A percentile compares a stretch with the other conserved stretches of the same genome.
phyloP scores from a whole-genome alignment of 2,329 filamentous ascomycete species.

The Parascedosporium putredinis region DNA sequence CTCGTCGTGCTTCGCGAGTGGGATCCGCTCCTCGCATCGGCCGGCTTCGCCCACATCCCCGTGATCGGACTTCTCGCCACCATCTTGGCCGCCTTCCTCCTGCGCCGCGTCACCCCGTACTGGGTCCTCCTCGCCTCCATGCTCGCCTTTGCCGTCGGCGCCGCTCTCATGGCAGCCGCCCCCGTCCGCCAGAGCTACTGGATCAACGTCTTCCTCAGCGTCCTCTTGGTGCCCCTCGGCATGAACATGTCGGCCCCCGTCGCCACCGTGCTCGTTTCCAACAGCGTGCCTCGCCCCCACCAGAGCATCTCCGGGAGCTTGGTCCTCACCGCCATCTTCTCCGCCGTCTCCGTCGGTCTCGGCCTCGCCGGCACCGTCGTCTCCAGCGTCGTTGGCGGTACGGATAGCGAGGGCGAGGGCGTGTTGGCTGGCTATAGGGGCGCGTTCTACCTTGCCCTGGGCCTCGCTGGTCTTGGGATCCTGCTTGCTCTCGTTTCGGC shows the following conservation, averaged over 20 bases:
- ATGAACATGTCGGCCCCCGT: slow-evolving; percentile 61
- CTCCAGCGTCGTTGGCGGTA: slow-evolving; percentile 25
- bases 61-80: slow-evolving; percentile 34
- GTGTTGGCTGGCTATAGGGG: slow-evolving; percentile 24
- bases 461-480: slow-evolving; percentile 25
- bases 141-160: slow-evolving; percentile 30
- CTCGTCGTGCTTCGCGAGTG: slow-evolving; percentile 31
- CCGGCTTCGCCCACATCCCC: slow-evolving; percentile 33
- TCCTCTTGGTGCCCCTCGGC: slow-evolving; percentile 48
- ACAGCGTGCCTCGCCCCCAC: slow-evolving; percentile 34
- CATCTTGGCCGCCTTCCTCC: slow-evolving; percentile 30
- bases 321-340: slow-evolving; percentile 58
- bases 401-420: slow-evolving; percentile 16
- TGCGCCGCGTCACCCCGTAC: slow-evolving; percentile 27
- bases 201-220: slow-evolving; percentile 49
- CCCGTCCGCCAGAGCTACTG: slow-evolving; percentile 52
- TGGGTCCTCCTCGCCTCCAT: slow-evolving; percentile 34
- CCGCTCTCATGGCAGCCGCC: slow-evolving; percentile 32
- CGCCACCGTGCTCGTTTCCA: slow-evolving; percentile 48
- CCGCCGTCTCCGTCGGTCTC: slow-evolving; percentile 54
- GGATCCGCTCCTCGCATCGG: slow-evolving; percentile 31
- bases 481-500: slow-evolving; percentile 14
- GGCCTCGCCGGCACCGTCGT: slow-evolving; percentile 58
- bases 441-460: slow-evolving; percentile 31
- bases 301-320: slow-evolving; percentile 40